These are phyloP conservation scores for Penicillium silybi DNA, from an alignment of 495 filamentous ascomycete species.

Conservation along the genomic window DNA sequence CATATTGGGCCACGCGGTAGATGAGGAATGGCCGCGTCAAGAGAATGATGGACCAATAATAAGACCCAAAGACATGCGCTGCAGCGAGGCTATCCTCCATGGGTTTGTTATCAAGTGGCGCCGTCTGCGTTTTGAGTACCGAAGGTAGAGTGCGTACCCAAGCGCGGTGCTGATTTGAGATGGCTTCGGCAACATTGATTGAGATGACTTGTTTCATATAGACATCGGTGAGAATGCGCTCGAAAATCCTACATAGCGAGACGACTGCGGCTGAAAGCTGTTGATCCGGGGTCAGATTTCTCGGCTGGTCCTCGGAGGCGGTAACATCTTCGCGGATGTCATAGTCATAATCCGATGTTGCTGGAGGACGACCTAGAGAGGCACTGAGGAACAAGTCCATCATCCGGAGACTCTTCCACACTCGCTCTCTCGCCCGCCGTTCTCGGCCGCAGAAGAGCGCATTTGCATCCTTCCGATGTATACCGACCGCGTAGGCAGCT, in stretches of 20 bases:
- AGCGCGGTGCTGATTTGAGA: constrained; percentile 53
- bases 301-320: constrained; percentile 16
- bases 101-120: constrained; percentile 31
- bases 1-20: constrained; percentile 45
- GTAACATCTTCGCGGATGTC: constrained; percentile 40
- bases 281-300: constrained; percentile 23
- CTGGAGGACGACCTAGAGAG: constrained; percentile 57
- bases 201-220: constrained; percentile 69
- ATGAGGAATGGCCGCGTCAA: constrained; percentile 68
- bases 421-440: constrained; percentile 49
- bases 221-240: constrained; percentile 61
- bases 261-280: constrained; percentile 35
- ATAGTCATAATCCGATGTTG: constrained; percentile 55
- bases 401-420: constrained; percentile 60
- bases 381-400: constrained; percentile 58
- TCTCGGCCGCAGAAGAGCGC: constrained; percentile 49
- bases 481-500: constrained; percentile 56
- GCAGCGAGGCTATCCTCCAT: constrained; percentile 57
- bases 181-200: constrained; percentile 59
- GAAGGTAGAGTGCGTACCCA: constrained; percentile 37
- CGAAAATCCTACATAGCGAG: constrained; percentile 58
- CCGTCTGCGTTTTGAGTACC: constrained; percentile 35
- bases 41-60: constrained; percentile 71
- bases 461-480: constrained; percentile 60
- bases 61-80: constrained; percentile 64